Base-by-base conservation (phyloP, 768 basidiomycete species). In the Suillus decipiens region DNA sequence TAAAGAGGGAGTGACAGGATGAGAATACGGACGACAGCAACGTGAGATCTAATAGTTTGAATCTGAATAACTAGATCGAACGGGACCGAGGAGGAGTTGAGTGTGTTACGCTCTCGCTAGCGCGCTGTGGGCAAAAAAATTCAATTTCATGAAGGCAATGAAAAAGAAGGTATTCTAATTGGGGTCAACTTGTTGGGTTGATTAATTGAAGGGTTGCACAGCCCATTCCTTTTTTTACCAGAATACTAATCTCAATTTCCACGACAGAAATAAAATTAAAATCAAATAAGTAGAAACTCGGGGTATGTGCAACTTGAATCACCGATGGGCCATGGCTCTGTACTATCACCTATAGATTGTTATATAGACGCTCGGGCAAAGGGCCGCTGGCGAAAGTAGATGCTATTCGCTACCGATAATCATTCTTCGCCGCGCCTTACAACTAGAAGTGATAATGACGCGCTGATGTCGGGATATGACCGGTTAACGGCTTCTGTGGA, bases 371-470 rank as follows among this genome's bases (percentile, higher is more conserved):
- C 48, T 50, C 48, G 61, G 61, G 45, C 45, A n/a, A n/a, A 45
- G 43, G 43, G 43, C 43, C 43, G 43, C 43, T 45, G 43, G 4
- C 6, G 22, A 51, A 31, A 19, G 39, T 61, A 55, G 63, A 59
- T 48, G 53, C 63, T 74, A 66, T 76, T 78, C 77, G 78, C 77
- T 77, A 71, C 75, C 75, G 75, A 75, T 56, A 70, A 69, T 28
- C 28, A 28, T 28, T 28, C 28, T 68, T 74, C 75, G 70, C 70
- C 65, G 43, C 43, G n/a, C n/a, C 5, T 28, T 28, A 28, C 28
- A 28, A 2, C 28, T 28, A 28, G 28, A 28, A 28, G n/a, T 28
- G 28, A 28, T 42, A 24, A 41, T 48, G 58, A 61, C 48, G 39
- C 56, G 37, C 28, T 36, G 61, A 64, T 62, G 50, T 50, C 51